Evolutionary conservation across 1,139 yeast genomes (phyloP).

Genomic region (Candida tetrigidarum): DNA sequence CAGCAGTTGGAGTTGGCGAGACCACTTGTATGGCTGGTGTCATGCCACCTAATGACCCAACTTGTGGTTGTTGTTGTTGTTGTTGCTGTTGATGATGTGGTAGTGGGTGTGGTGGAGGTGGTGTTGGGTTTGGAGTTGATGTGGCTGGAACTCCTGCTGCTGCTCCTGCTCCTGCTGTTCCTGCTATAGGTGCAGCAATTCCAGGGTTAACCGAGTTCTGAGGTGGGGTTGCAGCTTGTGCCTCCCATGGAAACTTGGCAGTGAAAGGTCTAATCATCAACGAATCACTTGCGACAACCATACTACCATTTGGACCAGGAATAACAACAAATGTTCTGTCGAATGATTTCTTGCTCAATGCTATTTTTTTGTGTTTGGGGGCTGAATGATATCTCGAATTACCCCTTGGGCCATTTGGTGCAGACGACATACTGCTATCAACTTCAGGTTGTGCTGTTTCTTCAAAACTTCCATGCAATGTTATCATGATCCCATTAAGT

Average conservation of each 20-base stretch:
- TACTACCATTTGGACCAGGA: conserved; percentile 69
- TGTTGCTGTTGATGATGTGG: not conserved
- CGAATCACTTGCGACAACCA: conserved; percentile 85
- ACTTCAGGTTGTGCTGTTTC: conserved; percentile 63
- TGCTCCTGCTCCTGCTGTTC: too few relatives aligned
- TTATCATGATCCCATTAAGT: conserved; percentile 74
- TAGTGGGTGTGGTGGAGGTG: conserved; percentile 5
- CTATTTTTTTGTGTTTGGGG: conserved; percentile 37
- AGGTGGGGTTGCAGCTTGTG: conserved; percentile 10
- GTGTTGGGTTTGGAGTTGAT: conserved; percentile 45
- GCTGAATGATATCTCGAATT: conserved; percentile 29
- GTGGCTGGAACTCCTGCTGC: conserved; percentile 7
- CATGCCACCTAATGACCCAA: conserved; percentile 23
- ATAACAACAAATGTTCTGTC: conserved; percentile 85
- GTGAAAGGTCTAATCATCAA: conserved; percentile 68
- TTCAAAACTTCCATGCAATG: conserved; percentile 82
- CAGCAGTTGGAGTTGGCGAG: conserved; percentile 33
- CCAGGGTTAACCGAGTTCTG: too few relatives aligned
- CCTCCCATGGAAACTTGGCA: conserved; percentile 62
- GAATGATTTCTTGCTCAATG: conserved; percentile 73
- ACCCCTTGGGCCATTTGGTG: conserved; percentile 30
- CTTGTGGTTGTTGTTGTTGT: conserved; percentile 8
- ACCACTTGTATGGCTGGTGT: conserved; percentile 1
- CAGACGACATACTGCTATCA: conserved; percentile 20
- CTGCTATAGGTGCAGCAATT: conserved; percentile 15